Evolutionary conservation across 352 stramenopile genomes (phyloP).

Genomic region (Globisporangium carolinianum): DNA sequence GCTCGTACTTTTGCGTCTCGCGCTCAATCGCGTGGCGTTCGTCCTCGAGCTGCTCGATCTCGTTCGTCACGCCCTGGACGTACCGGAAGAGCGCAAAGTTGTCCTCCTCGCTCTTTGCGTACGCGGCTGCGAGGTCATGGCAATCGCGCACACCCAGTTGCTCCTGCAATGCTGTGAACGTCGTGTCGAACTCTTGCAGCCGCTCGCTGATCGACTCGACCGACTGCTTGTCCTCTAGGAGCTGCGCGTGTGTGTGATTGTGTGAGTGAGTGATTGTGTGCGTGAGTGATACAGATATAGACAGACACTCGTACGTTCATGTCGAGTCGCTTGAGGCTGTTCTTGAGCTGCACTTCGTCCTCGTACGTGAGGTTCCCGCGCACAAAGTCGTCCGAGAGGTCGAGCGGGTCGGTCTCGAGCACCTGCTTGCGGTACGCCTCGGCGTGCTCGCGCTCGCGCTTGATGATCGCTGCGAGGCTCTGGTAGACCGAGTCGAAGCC

Average conservation of each 20-base stretch:
- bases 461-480: conserved; percentile 63
- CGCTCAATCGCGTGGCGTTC: conserved; percentile 50
- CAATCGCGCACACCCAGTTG: conserved; percentile 64
- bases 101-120: conserved; percentile 70
- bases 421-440: conserved; percentile 77
- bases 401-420: conserved; percentile 60
- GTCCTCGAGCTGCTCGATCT: conserved; percentile 79
- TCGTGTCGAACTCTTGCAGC: conserved; percentile 68
- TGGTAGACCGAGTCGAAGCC: conserved; percentile 70
- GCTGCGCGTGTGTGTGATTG: conserved; percentile 17
- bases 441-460: conserved; percentile 63
- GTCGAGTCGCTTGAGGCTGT: conserved; percentile 53
- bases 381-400: conserved; percentile 61
- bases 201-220: conserved; percentile 66
- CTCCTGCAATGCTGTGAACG: conserved; percentile 48
- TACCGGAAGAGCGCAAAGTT: conserved; percentile 80
- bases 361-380: conserved; percentile 73
- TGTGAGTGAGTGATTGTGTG: not conserved
- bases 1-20: conserved; percentile 49
- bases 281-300: not conserved
- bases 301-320: conserved; percentile 24
- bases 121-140: conserved; percentile 47
- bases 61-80: conserved; percentile 73
- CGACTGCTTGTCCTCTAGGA: conserved; percentile 61
- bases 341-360: conserved; percentile 70